phyloP scores from a whole-genome alignment of 768 basidiomycete genomes.

The Leccinellum rugosiceps region DNA sequence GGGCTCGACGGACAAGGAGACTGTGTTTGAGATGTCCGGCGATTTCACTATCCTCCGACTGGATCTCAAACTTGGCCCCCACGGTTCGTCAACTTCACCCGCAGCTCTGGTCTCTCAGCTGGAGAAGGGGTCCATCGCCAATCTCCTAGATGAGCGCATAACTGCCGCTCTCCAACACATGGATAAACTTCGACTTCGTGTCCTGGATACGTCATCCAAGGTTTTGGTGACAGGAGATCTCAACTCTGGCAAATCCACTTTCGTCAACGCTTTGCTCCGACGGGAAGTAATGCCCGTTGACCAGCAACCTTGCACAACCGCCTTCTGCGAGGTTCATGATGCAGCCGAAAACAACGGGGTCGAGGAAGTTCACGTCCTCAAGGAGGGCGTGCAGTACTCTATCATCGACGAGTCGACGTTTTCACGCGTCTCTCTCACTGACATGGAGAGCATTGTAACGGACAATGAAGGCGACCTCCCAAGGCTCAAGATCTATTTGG shows the following conservation, averaged over 20 bases:
- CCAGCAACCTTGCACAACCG: constrained; percentile 96
- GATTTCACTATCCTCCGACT: constrained; percentile 89
- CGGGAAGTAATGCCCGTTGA: constrained; percentile 94
- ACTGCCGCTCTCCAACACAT: constrained; percentile 71
- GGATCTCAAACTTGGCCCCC: constrained; percentile 87
- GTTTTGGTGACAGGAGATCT: constrained; percentile 98
- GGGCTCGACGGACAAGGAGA: constrained; percentile 30
- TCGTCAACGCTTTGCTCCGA: constrained; percentile 92
- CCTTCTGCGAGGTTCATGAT: constrained; percentile 96
- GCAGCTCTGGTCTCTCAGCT: constrained; percentile 84
- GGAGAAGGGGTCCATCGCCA: constrained; percentile 90
- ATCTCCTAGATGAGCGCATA: constrained; percentile 85
- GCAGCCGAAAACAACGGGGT: constrained; percentile 73
- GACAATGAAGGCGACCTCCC: constrained; percentile 52
- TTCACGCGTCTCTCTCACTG: constrained; percentile 57
- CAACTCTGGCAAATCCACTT: constrained; percentile 97
- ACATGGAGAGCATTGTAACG: constrained; percentile 77
- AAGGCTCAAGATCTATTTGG: constrained; percentile 85
- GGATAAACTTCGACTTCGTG: constrained; percentile 78
- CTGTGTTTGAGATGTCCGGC: constrained; percentile 40
- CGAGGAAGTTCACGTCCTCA: constrained; percentile 85
- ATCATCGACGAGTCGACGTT: constrained; percentile 74
- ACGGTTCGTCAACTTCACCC: constrained; percentile 56
- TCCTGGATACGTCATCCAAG: constrained; percentile 90
- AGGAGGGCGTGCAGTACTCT: constrained; percentile 65